Conservation (phyloP, 192 early-diverging fungal species). For the Coemansia sp. region DNA sequence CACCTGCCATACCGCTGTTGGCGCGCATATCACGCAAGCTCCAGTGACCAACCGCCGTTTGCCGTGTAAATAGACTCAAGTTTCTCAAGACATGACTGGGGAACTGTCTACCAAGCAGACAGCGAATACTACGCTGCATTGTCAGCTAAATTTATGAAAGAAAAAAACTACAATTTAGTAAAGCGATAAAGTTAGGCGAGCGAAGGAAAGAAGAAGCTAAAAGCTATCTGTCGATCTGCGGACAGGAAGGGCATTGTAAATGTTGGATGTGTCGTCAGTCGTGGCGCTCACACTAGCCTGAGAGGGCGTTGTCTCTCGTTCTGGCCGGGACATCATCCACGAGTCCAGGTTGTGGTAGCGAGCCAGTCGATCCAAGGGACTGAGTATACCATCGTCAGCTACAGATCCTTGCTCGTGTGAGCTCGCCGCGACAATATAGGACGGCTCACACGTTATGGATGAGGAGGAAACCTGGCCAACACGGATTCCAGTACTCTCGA, state of each 20-base stretch:
- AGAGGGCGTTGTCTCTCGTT: not conserved
- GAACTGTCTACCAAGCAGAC: not conserved
- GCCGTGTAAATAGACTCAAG: not conserved
- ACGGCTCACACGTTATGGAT: not conserved
- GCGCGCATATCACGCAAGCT: not conserved
- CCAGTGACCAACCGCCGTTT: not conserved
- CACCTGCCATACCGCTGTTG: not conserved
- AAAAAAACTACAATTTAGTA: not conserved
- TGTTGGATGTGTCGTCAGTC: slow-evolving; percentile 26
- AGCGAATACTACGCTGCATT: not conserved
- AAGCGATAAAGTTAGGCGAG: not conserved
- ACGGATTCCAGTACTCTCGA: slow-evolving; percentile 28
- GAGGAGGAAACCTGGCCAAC: slow-evolving; percentile 25
- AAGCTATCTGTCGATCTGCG: slow-evolving; percentile 15
- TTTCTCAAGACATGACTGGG: not conserved
- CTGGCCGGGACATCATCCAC: slow-evolving; percentile 17
- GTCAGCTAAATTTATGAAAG: not conserved
- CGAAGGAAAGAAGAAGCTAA: not conserved
- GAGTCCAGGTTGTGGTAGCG: slow-evolving; percentile 30
- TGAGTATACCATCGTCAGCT: slow-evolving; percentile 18
- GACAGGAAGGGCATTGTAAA: slow-evolving; percentile 30
- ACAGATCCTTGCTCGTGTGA: not conserved
- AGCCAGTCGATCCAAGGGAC: slow-evolving; percentile 35
- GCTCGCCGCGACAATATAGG: not conserved
- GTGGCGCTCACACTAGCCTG: slow-evolving; percentile 8